Base-by-base conservation (phyloP, 2,329 filamentous ascomycete genomes). In the Fusarium torreyae region DNA sequence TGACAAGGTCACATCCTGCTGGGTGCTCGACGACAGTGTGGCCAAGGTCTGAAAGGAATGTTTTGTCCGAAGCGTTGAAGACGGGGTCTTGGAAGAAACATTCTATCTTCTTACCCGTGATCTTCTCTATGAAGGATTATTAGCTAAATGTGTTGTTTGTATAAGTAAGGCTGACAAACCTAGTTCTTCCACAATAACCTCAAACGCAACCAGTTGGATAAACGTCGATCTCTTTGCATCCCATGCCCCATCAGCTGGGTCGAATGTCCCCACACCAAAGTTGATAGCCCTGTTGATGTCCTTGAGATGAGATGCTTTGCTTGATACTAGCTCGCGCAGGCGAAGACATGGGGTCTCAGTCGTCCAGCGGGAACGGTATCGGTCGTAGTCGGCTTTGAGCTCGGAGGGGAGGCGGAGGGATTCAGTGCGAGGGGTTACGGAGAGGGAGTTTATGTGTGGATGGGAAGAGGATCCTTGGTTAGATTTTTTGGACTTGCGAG, bases 41-140 rank as follows among this genome's bases (percentile, higher is more conserved):
- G n/a, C 88, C 86, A 0, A 90, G 83, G 22, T 82, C 79, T 60
- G 81, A 74, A 28, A 91, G 83, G 68, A 89, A 91, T 0, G 78
- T 75, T 36, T 77, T 81, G 71, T 89, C 86, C 1, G 80, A 77
- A 2, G 74, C 31, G 1, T 83, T 83, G 71, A 88, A 88, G 33
- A 82, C 69, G 1, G 87, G 87, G 34, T 89, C 87, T 66, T 89
- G 87, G 57, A 88, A 85, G 54, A 83, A 68, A 57, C 84, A 85
- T 5, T 77, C 73, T 15, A 88, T 84, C 3, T 74, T 71, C 0
- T 18, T 20, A 0, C 52, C 45, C 7, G 61, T 56, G 5, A 60
- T 18, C 22, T 66, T 72, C 36, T 77, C 75, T 76, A 34, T 6
- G 51, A 1, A 5, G 5, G 4, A 15, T 2, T 3, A 10, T 74